phyloP scores from a whole-genome alignment of 306 rosid species.

The Corylus heterophylla region DNA sequence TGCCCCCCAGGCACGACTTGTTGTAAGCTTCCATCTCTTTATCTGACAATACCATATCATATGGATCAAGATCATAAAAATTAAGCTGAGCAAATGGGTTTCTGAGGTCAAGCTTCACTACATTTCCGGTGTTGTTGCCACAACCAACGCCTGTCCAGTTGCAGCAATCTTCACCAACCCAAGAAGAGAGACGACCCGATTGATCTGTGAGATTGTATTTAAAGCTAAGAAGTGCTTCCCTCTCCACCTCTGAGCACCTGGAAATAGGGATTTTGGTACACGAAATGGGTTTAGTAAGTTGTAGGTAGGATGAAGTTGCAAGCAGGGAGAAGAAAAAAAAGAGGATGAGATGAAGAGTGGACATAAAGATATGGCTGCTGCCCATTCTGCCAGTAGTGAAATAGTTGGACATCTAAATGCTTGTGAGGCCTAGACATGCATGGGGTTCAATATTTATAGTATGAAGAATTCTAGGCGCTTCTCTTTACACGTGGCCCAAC shows the following conservation, averaged over 20 bases:
- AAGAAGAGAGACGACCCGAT: neutral
- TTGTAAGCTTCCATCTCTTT: neutral
- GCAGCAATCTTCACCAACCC: slow-evolving; percentile 5
- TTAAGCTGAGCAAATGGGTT: neutral
- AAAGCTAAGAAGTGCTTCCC: neutral
- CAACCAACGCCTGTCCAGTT: slow-evolving; percentile 21
- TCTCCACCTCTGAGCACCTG: neutral
- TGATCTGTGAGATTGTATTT: slow-evolving; percentile 22
- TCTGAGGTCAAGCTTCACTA: slow-evolving; percentile 9
- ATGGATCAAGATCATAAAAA: too few species aligned
- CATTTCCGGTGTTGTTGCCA: slow-evolving; percentile 22
- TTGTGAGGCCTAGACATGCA: too few species aligned
- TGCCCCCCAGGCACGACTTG: neutral
- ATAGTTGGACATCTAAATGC: too few species aligned
- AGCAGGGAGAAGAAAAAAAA: too few species aligned
- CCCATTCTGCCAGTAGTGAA: too few species aligned
- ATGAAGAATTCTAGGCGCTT: too few species aligned
- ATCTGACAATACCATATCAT: too few species aligned
- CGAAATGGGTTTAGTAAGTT: too few species aligned
- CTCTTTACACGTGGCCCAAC: too few species aligned
- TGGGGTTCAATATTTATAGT: too few species aligned
- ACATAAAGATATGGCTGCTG: too few species aligned
- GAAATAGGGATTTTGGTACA: neutral
- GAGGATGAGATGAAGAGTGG: too few species aligned
- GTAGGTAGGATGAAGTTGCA: neutral